Percentiles rank a stretch among this genome's conserved stretches.
Conservation (phyloP, 2,329 filamentous ascomycete genomes). For the Cercospora janseana region DNA sequence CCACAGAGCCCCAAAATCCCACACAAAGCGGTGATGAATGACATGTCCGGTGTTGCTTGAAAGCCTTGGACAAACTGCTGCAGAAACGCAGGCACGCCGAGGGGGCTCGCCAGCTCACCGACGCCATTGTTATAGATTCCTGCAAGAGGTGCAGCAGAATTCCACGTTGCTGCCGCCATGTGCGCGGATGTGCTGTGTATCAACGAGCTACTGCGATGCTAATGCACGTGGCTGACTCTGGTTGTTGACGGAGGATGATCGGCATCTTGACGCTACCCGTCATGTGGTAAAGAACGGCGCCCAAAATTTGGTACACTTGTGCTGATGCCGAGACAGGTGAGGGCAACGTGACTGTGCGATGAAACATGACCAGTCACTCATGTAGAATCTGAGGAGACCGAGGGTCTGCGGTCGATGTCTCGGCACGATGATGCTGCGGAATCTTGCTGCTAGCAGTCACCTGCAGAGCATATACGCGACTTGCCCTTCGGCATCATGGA, state of each 20-base stretch:
- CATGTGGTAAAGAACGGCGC: neutral
- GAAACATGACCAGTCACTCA: slow-evolving; percentile 1
- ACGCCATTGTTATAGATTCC: neutral
- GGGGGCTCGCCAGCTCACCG: neutral
- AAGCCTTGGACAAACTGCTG: slow-evolving; percentile 6
- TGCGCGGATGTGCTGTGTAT: neutral
- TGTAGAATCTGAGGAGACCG: no score
- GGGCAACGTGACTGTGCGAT: neutral
- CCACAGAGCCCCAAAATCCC: neutral
- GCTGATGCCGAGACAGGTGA: slow-evolving; percentile 4
- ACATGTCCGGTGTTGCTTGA: neutral
- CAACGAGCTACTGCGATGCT: neutral
- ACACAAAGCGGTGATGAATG: neutral
- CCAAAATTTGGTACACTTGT: neutral
- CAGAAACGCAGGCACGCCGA: neutral
- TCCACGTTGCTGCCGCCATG: slow-evolving; percentile 2
- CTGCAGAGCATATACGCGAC: no score
- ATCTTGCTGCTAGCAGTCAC: no score
- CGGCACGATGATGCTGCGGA: no score
- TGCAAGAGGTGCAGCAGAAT: neutral
- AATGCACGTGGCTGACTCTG: neutral
- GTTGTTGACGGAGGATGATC: neutral
- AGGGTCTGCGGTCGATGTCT: no score
- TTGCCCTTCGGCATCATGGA: no score
- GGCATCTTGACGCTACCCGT: neutral